Base-by-base conservation (phyloP, 2,329 filamentous ascomycete genomes). In the Bipolaris gigantea region DNA sequence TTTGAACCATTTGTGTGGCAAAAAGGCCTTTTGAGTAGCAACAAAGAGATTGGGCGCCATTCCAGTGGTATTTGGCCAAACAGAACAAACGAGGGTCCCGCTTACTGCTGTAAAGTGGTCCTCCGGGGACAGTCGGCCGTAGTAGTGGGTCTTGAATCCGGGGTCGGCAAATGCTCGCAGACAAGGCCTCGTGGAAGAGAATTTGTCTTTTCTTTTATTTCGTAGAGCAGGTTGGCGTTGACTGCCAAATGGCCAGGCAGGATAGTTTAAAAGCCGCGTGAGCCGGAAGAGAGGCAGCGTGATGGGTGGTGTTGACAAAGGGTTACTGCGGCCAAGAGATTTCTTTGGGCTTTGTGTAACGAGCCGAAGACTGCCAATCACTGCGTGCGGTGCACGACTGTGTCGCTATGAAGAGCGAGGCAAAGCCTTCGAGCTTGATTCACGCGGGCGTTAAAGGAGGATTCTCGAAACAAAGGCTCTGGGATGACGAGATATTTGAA, bases 31-130 rank as follows among this genome's bases (percentile, higher is more conserved):
- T 50, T 79, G 78, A n/a, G 78, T 73, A 46, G 77, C 79, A 64
- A 81, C 63, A 50, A 80, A 79, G 44, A 80, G 75, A 62, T 81
- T 81, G 57, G 79, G 79, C 38, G 79, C 76, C 79, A 81, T 81
- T 55, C 36, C 44, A 50, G 60, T 30, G n/a, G 46, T 48, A 23
- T 35, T 35, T 42, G 50, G 46, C 40, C 50, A 42, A 33, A 35
- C 30, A 36, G 33, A 39, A 16, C 21, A 45, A 10, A 52, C n/a
- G 25, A 40, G 13, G 21, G n/a, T 19, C 48, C 45, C 48, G 39
- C 46, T 50, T 21, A 43, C 16, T 44, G 32, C 46, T 50, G 56
- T 53, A 40, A 53, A 49, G 55, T 41, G 35, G 47, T 54, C 47
- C 52, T 41, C 47, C 35, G 41, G 47, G 51, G 35, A 50, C 21